These are phyloP conservation scores for Salix exigua DNA, from an alignment of 345 rosid species.

Conservation along the genomic window DNA sequence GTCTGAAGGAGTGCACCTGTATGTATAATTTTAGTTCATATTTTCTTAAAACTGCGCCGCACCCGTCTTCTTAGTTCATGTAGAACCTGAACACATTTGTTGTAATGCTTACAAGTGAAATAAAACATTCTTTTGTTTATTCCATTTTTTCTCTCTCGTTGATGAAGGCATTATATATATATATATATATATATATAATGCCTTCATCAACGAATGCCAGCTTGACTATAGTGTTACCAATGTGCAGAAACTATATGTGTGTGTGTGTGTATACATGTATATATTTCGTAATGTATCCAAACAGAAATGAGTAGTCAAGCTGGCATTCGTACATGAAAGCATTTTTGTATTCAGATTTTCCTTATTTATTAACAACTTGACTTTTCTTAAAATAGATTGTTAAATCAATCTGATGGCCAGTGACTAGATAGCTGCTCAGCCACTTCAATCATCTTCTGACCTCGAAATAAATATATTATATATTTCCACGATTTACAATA, in stretches of 20 bases:
- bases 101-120: conserved; percentile 11
- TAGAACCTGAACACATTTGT: conserved; percentile 9
- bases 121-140: conserved; percentile 3
- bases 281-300: not conserved
- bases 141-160: not conserved
- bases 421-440: conserved; percentile 29
- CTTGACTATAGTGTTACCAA: no score
- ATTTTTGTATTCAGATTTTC: not conserved
- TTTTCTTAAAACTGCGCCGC: not conserved
- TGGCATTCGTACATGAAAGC: conserved; percentile 2
- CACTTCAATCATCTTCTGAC: conserved; percentile 10
- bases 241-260: no score
- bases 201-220: no score
- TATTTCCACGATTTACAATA: not conserved
- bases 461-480: not conserved
- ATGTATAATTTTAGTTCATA: conserved; percentile 12
- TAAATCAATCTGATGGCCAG: conserved; percentile 6
- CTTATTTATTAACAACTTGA: conserved; percentile 1
- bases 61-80: not conserved
- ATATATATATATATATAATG: no score
- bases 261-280: no score
- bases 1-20: conserved; percentile 8
- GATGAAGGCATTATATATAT: not conserved
- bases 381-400: not conserved
- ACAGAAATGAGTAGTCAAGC: not conserved